Percentiles rank a stretch among this genome's conserved stretches.
These are phyloP conservation scores for Flueggea neowawraea DNA, from an alignment of 441 rosid genomes.

Conservation along the genomic window DNA sequence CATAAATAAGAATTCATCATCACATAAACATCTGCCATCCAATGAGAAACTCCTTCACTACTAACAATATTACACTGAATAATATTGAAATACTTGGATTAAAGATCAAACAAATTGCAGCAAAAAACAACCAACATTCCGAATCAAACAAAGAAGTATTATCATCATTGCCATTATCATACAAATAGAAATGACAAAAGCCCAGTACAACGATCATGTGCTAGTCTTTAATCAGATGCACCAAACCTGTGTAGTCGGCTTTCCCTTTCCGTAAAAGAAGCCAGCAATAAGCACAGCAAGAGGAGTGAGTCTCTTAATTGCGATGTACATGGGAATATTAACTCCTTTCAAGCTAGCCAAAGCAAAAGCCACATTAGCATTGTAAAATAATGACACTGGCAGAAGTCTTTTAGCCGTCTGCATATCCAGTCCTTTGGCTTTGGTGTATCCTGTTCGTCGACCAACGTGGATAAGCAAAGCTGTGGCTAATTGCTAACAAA, in stretches of 20 bases:
- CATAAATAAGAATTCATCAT: too few relatives aligned
- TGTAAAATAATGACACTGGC: slow-evolving; percentile 82
- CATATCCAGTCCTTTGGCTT: slow-evolving; percentile 51
- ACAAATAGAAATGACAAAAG: too few relatives aligned
- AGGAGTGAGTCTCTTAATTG: slow-evolving; percentile 94
- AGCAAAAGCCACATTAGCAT: slow-evolving; percentile 96
- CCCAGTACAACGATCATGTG: too few relatives aligned
- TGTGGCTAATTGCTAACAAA: slow-evolving; percentile 81
- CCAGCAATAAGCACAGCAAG: slow-evolving; percentile 86
- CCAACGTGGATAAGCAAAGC: slow-evolving; percentile 81
- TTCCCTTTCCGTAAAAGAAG: slow-evolving; percentile 64
- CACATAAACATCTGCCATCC: too few relatives aligned
- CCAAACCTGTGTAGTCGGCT: slow-evolving; percentile 75
- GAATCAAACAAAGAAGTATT: too few relatives aligned
- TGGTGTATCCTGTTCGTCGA: slow-evolving; percentile 60
- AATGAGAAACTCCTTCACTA: too few relatives aligned
- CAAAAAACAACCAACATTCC: too few relatives aligned
- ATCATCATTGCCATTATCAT: too few relatives aligned
- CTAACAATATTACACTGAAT: too few relatives aligned
- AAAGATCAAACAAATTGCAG: too few relatives aligned
- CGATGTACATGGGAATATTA: slow-evolving; percentile 98
- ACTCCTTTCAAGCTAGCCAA: slow-evolving; percentile 98
- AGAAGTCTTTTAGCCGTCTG: slow-evolving; percentile 74
- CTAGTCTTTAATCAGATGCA: too few relatives aligned
- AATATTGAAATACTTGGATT: too few relatives aligned